These are phyloP conservation scores for Fagus crenata DNA, from an alignment of 306 rosid genomes.

Conservation along the genomic window DNA sequence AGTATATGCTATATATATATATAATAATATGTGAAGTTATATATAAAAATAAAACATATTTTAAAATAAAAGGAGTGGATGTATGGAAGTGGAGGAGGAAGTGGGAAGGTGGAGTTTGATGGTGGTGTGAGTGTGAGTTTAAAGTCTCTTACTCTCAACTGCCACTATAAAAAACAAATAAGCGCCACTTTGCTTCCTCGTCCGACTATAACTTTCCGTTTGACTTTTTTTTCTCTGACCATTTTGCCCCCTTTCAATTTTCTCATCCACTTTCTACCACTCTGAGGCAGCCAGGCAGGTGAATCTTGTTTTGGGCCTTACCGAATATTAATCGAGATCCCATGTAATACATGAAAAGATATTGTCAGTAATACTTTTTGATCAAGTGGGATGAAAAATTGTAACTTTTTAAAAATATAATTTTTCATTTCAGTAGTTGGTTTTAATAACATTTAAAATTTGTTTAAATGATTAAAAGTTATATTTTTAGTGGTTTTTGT, in stretches of 20 bases:
- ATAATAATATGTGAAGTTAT: background rate
- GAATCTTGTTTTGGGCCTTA: too few relatives aligned
- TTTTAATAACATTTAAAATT: too few relatives aligned
- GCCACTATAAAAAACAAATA: conserved; percentile 30
- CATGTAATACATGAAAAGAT: too few relatives aligned
- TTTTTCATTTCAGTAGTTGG: too few relatives aligned
- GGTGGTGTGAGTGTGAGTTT: background rate
- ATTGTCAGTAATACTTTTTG: too few relatives aligned
- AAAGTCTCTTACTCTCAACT: background rate
- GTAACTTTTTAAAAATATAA: too few relatives aligned
- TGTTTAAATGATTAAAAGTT: too few relatives aligned
- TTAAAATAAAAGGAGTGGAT: conserved; percentile 10
- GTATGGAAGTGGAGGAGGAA: conserved; percentile 15
- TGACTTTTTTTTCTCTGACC: conserved; percentile 3
- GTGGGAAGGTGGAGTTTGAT: conserved; percentile 3
- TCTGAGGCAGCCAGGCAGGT: background rate
- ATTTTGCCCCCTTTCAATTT: background rate
- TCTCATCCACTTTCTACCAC: background rate
- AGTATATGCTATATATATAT: background rate
- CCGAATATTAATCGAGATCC: too few relatives aligned
- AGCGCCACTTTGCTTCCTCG: conserved; percentile 36
- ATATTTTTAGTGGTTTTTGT: too few relatives aligned
- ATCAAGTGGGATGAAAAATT: too few relatives aligned
- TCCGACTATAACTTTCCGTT: conserved; percentile 27
- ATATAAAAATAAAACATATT: background rate